Evolutionary conservation across 192 early-diverging fungal species (phyloP).

Genomic region (Backusella westeae): DNA sequence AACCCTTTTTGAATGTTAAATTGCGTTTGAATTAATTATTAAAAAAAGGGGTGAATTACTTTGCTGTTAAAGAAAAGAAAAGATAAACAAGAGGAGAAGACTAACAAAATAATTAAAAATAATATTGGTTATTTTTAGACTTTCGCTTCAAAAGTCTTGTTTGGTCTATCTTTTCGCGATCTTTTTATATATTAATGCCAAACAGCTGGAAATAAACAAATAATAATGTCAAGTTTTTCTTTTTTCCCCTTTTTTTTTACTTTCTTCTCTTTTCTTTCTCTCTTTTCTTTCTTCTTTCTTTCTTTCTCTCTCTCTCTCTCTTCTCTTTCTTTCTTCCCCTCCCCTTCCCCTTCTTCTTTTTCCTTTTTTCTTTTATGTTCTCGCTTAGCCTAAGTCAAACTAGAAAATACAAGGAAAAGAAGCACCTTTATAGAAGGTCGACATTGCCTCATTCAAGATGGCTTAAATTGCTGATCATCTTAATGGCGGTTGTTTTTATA

Average conservation of each 20-base stretch:
- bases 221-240: background rate
- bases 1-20: conserved; percentile 3
- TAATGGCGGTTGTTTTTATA: background rate
- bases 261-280: background rate
- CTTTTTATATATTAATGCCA: background rate
- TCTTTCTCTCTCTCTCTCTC: background rate
- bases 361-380: background rate
- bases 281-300: background rate
- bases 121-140: background rate
- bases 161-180: background rate
- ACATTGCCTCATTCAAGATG: conserved; percentile 1
- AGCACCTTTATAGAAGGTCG: background rate
- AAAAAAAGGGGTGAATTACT: background rate
- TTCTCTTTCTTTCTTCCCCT: background rate
- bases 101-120: background rate
- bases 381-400: background rate
- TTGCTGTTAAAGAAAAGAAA: conserved; percentile 1
- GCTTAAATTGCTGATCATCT: conserved; percentile 10
- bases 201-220: conserved; percentile 1
- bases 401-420: conserved; percentile 20
- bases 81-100: background rate
- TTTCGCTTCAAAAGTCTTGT: background rate
- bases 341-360: too few relatives aligned
- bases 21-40: conserved; percentile 3
- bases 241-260: background rate